Percentiles rank a stretch among this genome's conserved stretches.
phyloP scores from a whole-genome alignment of 2,329 filamentous ascomycete genomes.

The Sclerotinia sclerotiorum region DNA sequence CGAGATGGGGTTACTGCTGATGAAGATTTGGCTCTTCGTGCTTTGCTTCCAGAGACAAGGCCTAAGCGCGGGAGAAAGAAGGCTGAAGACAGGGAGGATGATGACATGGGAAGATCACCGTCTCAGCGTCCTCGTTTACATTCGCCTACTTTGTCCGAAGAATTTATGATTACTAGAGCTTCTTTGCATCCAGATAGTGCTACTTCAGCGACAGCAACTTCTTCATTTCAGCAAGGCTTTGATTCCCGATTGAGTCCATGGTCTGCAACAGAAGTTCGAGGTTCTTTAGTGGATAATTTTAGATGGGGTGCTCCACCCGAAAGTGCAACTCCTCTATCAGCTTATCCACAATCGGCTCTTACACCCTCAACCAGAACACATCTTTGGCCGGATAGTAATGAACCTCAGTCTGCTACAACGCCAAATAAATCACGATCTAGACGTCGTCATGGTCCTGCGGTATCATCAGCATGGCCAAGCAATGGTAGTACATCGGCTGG shows the following conservation, averaged over 20 bases:
- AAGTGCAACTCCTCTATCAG: constrained; percentile 61
- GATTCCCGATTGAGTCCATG: constrained; percentile 35
- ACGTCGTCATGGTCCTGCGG: constrained; percentile 76
- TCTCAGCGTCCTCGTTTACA: constrained; percentile 64
- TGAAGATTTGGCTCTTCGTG: constrained; percentile 84
- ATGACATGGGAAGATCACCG: constrained; percentile 53
- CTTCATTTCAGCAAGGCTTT: constrained; percentile 34
- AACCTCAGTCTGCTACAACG: constrained; percentile 73
- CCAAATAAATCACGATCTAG: constrained; percentile 57
- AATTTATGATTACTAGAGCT: constrained; percentile 39
- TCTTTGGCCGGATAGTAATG: constrained; percentile 49
- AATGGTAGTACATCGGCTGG: constrained; percentile 60
- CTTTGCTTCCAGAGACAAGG: constrained; percentile 74
- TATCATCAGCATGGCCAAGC: constrained; percentile 86
- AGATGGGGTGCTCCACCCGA: constrained; percentile 46
- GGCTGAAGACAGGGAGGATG: constrained; percentile 55
- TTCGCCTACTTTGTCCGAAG: constrained; percentile 49
- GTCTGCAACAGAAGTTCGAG: constrained; percentile 36
- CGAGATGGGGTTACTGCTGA: constrained; percentile 82
- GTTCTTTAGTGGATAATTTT: constrained; percentile 35
- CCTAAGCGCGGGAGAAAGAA: constrained; percentile 63
- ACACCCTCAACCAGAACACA: constrained; percentile 58
- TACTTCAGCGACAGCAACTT: constrained; percentile 45
- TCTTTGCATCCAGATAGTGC: constrained; percentile 42
- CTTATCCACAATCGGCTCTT: constrained; percentile 76